Base-by-base conservation (phyloP, 768 basidiomycete genomes). In the Fomitopsis serialis region DNA sequence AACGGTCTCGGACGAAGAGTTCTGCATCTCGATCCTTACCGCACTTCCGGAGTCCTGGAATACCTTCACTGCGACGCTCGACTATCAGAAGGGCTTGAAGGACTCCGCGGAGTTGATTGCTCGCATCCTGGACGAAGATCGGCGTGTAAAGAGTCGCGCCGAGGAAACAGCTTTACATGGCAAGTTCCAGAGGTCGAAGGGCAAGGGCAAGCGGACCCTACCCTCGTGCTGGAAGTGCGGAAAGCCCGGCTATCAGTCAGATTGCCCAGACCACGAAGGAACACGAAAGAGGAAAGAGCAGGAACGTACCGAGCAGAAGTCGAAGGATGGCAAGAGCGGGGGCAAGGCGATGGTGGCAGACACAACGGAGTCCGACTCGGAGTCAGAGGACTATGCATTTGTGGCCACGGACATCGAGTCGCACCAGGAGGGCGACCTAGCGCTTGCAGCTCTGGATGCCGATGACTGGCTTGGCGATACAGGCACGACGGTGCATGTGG, bases 11-110 rank as follows among this genome's bases (percentile, higher is more conserved):
- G 69, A 70, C 23, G 43, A 58, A 13, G 67, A 73, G 13, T 73
- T 71, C 50, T 32, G 6, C 50, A 63, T 63, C 50, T 65, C 63
- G 0, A 50, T 73, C 6, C 63, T 71, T 22, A 67, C 65, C 2
- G n/a, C 63, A 7, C 56, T 73, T 0, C 70, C 68, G 17, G 61
- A 69, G 10, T 62, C 68, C 15, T 73, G 72, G 72, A 61, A 70
- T 48, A 9, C 54, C 0, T 72, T 71, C 46, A 67, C 64, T 11
- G 23, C 23, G 6, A 32, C 29, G 11, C 29, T 32, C 29, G 29
- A 32, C 29, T 32, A 32, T 32, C 29, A 17, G 3, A 49, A 29
- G 19, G 19, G 21, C 17, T 24, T 40, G 11, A 32, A 25, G 22
- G 48, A 49, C 27, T 58, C 64, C 8, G 12, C 47, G 1, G 48